A percentile compares a stretch with the other conserved stretches of the same genome.
Conservation (phyloP, 2,329 filamentous ascomycete species). For the Kalmusia sp. region DNA sequence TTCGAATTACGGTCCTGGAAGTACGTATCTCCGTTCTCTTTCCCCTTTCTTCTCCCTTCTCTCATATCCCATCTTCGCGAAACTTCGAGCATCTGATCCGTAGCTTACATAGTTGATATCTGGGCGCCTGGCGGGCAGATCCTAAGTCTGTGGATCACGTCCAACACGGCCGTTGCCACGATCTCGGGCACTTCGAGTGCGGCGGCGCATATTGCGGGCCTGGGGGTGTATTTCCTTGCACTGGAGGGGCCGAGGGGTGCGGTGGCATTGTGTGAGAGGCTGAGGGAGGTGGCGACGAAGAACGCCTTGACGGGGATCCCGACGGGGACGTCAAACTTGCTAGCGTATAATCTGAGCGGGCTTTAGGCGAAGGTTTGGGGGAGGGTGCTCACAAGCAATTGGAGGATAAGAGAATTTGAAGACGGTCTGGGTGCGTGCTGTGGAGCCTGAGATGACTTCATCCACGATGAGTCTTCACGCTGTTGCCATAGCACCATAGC, state of each 20-base stretch:
- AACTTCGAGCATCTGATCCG: not conserved
- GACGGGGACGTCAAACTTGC: constrained; percentile 17
- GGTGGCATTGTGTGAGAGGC: constrained; percentile 16
- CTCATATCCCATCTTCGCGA: too few species aligned
- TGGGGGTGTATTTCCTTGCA: constrained; percentile 26
- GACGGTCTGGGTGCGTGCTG: too few species aligned
- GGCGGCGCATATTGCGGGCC: constrained; percentile 30
- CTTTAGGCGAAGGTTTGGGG: too few species aligned
- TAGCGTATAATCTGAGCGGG: constrained; percentile 24
- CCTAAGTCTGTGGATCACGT: constrained; percentile 51
- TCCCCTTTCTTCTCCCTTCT: not conserved
- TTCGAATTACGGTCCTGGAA: constrained; percentile 23
- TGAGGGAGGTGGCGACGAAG: constrained; percentile 18
- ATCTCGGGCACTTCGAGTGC: constrained; percentile 28
- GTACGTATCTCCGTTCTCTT: constrained; percentile 8
- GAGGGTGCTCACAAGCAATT: too few species aligned
- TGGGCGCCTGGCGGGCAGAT: constrained; percentile 42
- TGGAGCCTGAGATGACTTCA: too few species aligned
- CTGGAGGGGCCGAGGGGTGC: constrained; percentile 24
- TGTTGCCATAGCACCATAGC: too few species aligned
- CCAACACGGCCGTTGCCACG: constrained; percentile 23
- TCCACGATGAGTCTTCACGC: too few species aligned
- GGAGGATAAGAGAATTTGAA: too few species aligned
- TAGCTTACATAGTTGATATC: constrained; percentile 30
- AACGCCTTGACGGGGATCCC: constrained; percentile 17